Percentiles rank a stretch among this genome's conserved stretches.
These are phyloP conservation scores for Colletotrichum ledebouriae DNA, from an alignment of 2,329 filamentous ascomycete species.

Conservation along the genomic window DNA sequence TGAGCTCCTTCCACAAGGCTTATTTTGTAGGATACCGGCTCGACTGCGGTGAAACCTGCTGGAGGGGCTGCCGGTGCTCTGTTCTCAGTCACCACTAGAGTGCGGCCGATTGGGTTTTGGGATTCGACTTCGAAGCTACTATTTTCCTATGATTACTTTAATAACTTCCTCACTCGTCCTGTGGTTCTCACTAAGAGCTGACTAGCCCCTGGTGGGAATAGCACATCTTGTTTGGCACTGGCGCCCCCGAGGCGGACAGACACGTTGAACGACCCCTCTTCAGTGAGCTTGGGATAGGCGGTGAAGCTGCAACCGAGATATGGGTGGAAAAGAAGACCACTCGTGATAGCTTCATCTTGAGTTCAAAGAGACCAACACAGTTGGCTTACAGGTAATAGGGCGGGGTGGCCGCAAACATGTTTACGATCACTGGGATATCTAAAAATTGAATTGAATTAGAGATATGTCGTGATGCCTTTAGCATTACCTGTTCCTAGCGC, in stretches of 20 bases:
- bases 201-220: conserved; percentile 52
- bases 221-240: conserved; percentile 50
- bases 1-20: conserved; percentile 50
- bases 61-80: conserved; percentile 51
- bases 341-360: conserved; percentile 28
- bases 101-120: conserved; percentile 50
- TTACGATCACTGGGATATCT: not conserved
- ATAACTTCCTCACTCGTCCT: not conserved
- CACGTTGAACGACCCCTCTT: conserved; percentile 47
- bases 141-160: conserved; percentile 42
- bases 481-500: no score
- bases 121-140: conserved; percentile 57
- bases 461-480: no score
- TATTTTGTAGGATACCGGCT: conserved; percentile 54
- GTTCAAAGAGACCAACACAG: conserved; percentile 5
- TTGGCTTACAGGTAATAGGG: not conserved
- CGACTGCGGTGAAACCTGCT: conserved; percentile 53
- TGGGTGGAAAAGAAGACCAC: conserved; percentile 4
- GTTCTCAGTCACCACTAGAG: conserved; percentile 55
- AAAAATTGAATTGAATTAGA: no score
- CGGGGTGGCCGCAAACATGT: conserved; percentile 14
- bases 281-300: conserved; percentile 12
- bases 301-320: not conserved
- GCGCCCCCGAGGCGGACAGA: conserved; percentile 50
- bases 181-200: not conserved